Conservation (phyloP, 2,329 filamentous ascomycete species). For the Exophiala spinifera region DNA sequence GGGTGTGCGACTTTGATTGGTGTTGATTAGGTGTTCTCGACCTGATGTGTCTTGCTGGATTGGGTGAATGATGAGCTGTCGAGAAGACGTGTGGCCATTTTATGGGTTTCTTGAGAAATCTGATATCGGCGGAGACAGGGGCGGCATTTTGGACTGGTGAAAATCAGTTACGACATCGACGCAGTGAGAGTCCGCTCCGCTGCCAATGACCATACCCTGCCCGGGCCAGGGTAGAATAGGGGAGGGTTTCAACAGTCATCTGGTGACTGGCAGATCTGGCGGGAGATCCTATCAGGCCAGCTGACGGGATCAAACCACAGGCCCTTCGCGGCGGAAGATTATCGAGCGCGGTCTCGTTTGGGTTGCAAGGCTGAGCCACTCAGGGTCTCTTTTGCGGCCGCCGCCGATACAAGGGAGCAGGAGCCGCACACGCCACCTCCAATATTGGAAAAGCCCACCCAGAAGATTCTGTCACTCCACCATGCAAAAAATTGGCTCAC, state of each 20-base stretch:
- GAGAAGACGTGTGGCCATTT: background rate
- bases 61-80: slow-evolving; percentile 5
- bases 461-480: background rate
- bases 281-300: background rate
- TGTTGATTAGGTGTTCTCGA: background rate
- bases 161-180: background rate
- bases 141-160: background rate
- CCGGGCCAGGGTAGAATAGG: slow-evolving; percentile 4
- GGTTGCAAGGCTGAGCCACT: background rate
- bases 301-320: slow-evolving; percentile 7
- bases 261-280: slow-evolving; percentile 5
- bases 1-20: slow-evolving; percentile 4
- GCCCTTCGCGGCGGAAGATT: background rate
- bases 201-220: background rate
- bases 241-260: slow-evolving; percentile 4
- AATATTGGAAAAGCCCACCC: background rate
- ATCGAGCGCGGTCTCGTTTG: background rate
- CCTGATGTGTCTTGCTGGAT: slow-evolving; percentile 11
- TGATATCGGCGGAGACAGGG: background rate
- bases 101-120: slow-evolving; percentile 5
- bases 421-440: background rate
- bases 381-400: background rate
- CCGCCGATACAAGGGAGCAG: slow-evolving; percentile 1
- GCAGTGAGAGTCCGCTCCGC: slow-evolving; percentile 14
- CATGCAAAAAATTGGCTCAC: background rate